These are phyloP conservation scores for Cordyceps militaris DNA, from an alignment of 2,329 filamentous ascomycete genomes.

Conservation along the genomic window DNA sequence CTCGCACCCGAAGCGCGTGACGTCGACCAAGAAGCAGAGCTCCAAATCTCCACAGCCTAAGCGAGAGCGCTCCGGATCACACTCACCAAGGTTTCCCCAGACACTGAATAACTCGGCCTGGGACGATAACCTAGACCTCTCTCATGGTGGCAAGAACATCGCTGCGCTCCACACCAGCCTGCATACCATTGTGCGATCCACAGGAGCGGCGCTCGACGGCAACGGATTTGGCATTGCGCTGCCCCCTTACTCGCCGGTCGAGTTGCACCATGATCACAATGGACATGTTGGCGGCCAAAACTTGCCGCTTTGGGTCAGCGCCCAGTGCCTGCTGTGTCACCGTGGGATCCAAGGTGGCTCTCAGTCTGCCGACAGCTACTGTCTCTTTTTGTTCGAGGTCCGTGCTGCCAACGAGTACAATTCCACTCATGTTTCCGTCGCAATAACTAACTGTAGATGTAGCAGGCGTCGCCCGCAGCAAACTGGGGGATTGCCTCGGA, in stretches of 20 bases:
- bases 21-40: constrained; percentile 26
- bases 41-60: constrained; percentile 18
- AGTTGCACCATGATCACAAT: constrained; percentile 27
- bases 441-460: not conserved
- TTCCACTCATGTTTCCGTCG: not conserved
- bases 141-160: constrained; percentile 31
- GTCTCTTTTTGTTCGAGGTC: constrained; percentile 49
- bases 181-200: constrained; percentile 25
- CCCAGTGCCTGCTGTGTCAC: constrained; percentile 39
- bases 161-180: constrained; percentile 40
- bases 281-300: constrained; percentile 24
- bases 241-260: constrained; percentile 31
- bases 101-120: constrained; percentile 43
- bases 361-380: constrained; percentile 34
- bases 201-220: constrained; percentile 17
- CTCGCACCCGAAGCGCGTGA: constrained; percentile 43
- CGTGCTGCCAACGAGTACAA: constrained; percentile 15
- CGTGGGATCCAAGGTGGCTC: constrained; percentile 25
- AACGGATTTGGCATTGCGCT: constrained; percentile 31
- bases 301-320: constrained; percentile 30
- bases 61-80: constrained; percentile 18
- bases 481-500: constrained; percentile 32
- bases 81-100: constrained; percentile 1
- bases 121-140: constrained; percentile 39
- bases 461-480: constrained; percentile 40